Evolutionary conservation across 805 yeast species (phyloP).

Genomic region (Hanseniaspora hatyaiensis): DNA sequence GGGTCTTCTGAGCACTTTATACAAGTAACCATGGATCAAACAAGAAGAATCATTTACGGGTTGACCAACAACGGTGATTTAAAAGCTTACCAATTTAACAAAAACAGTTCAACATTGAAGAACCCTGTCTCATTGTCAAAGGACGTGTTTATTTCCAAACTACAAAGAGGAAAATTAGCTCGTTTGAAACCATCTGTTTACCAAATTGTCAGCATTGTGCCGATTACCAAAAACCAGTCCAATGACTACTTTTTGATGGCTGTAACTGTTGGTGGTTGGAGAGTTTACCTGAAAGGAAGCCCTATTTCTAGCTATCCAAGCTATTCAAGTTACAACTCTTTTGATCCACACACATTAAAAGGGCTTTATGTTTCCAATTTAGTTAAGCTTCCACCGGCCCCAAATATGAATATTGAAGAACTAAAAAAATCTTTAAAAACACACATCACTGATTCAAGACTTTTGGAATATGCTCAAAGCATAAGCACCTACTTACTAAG

Average conservation of each 20-base stretch:
- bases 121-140: conserved; percentile 32
- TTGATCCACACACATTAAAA: not conserved
- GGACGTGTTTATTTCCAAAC: conserved; percentile 34
- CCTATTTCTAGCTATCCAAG: conserved; percentile 23
- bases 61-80: conserved; percentile 73
- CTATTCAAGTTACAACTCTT: not conserved
- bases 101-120: conserved; percentile 32
- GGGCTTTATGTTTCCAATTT: conserved; percentile 29
- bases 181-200: conserved; percentile 44
- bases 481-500: conserved; percentile 44
- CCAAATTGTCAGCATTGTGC: conserved; percentile 50
- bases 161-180: conserved; percentile 40
- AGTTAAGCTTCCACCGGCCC: conserved; percentile 56
- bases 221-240: conserved; percentile 46
- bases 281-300: conserved; percentile 47
- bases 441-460: not conserved
- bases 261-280: conserved; percentile 70
- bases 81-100: conserved; percentile 56
- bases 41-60: conserved; percentile 67
- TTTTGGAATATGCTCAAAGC: conserved; percentile 33
- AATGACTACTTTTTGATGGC: conserved; percentile 63
- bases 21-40: conserved; percentile 64
- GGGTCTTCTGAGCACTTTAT: conserved; percentile 27
- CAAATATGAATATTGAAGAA: conserved; percentile 23
- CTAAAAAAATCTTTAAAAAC: conserved; percentile 20